These are phyloP conservation scores for Epichloe scottii DNA, from an alignment of 2,329 filamentous ascomycete species.

Conservation along the genomic window DNA sequence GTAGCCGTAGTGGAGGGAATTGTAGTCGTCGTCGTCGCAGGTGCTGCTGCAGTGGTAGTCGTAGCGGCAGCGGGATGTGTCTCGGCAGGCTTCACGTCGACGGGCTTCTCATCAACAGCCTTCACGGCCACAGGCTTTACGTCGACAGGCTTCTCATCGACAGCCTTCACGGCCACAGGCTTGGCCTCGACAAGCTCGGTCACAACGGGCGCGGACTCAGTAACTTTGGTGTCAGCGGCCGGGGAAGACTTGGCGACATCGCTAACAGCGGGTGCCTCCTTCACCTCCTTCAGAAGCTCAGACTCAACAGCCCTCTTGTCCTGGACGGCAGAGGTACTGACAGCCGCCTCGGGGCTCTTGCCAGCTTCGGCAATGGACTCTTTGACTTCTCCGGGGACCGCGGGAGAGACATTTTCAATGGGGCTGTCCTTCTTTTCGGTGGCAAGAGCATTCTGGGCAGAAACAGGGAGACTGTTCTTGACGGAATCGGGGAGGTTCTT, in stretches of 20 bases:
- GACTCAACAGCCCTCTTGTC: slow-evolving; percentile 66
- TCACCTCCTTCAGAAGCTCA: slow-evolving; percentile 57
- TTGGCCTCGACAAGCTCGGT: slow-evolving; percentile 9
- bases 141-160: neutral
- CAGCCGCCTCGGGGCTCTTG: slow-evolving; percentile 56
- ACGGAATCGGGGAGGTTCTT: slow-evolving; percentile 41
- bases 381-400: slow-evolving; percentile 44
- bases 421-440: slow-evolving; percentile 29
- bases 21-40: slow-evolving; percentile 4
- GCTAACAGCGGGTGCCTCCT: slow-evolving; percentile 24
- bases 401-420: slow-evolving; percentile 32
- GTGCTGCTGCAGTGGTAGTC: no score
- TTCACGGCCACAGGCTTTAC: neutral
- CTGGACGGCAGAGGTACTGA: slow-evolving; percentile 52
- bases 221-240: slow-evolving; percentile 9
- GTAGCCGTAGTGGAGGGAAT: slow-evolving; percentile 7
- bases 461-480: slow-evolving; percentile 36
- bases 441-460: slow-evolving; percentile 35
- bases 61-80: neutral
- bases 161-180: neutral
- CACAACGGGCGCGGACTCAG: slow-evolving; percentile 10
- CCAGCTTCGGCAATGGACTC: slow-evolving; percentile 46
- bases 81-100: neutral
- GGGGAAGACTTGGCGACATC: slow-evolving; percentile 15
- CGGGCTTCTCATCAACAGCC: neutral